Evolutionary conservation across 1,139 yeast species (phyloP), one percentile per base, ranked within the genome.

Genomic region (Torulaspora pretoriensis): DNA sequence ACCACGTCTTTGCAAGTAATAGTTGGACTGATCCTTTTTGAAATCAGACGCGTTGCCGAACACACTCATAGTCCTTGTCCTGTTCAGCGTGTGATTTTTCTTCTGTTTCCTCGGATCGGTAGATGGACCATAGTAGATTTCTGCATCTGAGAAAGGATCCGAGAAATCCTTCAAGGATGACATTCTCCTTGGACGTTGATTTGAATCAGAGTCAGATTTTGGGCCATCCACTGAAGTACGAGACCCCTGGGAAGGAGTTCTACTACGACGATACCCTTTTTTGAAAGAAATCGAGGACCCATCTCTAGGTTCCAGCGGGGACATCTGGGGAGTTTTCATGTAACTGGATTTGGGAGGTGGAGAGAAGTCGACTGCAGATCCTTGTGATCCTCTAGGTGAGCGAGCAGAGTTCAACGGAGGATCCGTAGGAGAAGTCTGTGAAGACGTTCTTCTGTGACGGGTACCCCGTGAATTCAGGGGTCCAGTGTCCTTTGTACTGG

Each of bases 141-240:
- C 92, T 0, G 94, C 77, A 12, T 70, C 68, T 13, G 83, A 83
- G 53, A 72, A 81, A 0, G 94, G 94, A 60, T 81, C 84, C 33
- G 52, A 47, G 36, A 57, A 57, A 41, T 62, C 66, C 33, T 51
- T 55, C 25, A 60, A 36, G 3, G 67, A 63, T n/a, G 63, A 59
- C 37, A 54, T 42, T 40, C 66, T 53, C 37, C 61, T 52, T 36
- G 51, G 59, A 40, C 48, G 55, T 30, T 41, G 42, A 8, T 47
- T 17, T 8, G 37, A 13, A 6, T 25, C 27, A 25, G 23, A 38
- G n/a, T 34, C 42, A 24, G 10, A 27, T 19, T 17, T 14, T 8
- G 19, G 27, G 9, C 38, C 36, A 17, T 35, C 35, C 3, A 25
- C 19, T 26, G 41, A 38, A 8, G 35, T 16, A 24, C 32, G 35